phyloP scores from a whole-genome alignment of 108 stramenopile species.

The Pseudonitzschia pungens region DNA sequence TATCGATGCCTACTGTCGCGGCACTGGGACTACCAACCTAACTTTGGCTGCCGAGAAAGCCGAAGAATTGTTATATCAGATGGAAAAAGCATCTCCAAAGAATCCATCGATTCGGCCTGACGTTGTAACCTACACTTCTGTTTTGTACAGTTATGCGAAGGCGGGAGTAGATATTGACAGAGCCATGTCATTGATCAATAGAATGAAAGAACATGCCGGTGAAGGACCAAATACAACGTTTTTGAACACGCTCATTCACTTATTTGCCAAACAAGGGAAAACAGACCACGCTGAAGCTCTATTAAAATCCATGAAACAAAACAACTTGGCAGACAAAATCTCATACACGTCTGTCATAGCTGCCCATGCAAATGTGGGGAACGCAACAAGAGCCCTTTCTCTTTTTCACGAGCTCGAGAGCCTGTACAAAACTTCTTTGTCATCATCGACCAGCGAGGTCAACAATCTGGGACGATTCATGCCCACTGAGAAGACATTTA shows the following conservation, averaged over 20 bases:
- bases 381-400: slow-evolving; percentile 20
- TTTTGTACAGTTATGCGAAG: slow-evolving; percentile 27
- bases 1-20: slow-evolving; percentile 51
- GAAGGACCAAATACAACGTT: slow-evolving; percentile 36
- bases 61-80: slow-evolving; percentile 29
- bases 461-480: slow-evolving; percentile 5
- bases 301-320: slow-evolving; percentile 24
- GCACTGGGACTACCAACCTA: slow-evolving; percentile 12
- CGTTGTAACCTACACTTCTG: slow-evolving; percentile 40
- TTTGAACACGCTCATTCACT: slow-evolving; percentile 35
- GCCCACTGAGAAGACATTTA: slow-evolving; percentile 30
- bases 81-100: slow-evolving; percentile 30
- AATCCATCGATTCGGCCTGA: slow-evolving; percentile 42
- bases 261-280: slow-evolving; percentile 33
- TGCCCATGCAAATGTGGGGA: slow-evolving; percentile 28
- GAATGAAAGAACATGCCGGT: slow-evolving; percentile 34
- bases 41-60: slow-evolving; percentile 23
- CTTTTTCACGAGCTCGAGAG: slow-evolving; percentile 21
- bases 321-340: slow-evolving; percentile 23
- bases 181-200: slow-evolving; percentile 20
- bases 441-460: not conserved
- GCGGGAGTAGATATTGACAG: slow-evolving; percentile 9
- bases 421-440: slow-evolving; percentile 7
- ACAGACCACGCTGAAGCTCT: slow-evolving; percentile 27
- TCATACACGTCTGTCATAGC: slow-evolving; percentile 25